Evolutionary conservation across 768 basidiomycete genomes (phyloP).

Genomic region (Panaeolus cyanescens): DNA sequence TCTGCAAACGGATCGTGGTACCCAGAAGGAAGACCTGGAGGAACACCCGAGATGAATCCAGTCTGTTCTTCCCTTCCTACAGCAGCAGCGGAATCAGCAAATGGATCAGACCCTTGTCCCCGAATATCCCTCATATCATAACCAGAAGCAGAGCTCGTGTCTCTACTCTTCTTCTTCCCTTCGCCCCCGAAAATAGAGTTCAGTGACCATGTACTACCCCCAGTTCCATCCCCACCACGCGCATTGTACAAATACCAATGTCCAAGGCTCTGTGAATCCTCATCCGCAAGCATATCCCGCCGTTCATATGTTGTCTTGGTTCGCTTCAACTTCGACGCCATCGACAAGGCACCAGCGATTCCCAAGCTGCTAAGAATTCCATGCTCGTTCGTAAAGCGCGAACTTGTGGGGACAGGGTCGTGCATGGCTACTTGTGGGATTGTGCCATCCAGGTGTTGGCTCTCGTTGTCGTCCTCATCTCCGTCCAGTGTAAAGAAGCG

Average conservation of each 20-base stretch:
- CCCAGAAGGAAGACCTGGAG: constrained; percentile 8
- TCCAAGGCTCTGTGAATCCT: constrained; percentile 61
- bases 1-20: constrained; percentile 56
- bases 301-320: constrained; percentile 35
- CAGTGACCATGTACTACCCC: constrained; percentile 57
- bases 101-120: constrained; percentile 52
- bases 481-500: constrained; percentile 28
- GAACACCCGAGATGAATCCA: constrained; percentile 23
- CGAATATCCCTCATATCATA: constrained; percentile 27
- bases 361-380: constrained; percentile 22
- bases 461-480: constrained; percentile 32
- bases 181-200: constrained; percentile 43
- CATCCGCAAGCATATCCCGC: constrained; percentile 78
- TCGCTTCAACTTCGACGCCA: constrained; percentile 24
- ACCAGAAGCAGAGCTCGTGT: constrained; percentile 32
- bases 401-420: constrained; percentile 21
- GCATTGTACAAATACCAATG: constrained; percentile 34
- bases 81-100: constrained; percentile 44
- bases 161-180: constrained; percentile 37
- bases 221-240: constrained; percentile 38
- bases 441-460: constrained; percentile 24
- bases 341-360: constrained; percentile 36
- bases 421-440: background rate
- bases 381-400: constrained; percentile 28
- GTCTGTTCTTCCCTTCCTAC: constrained; percentile 34